These are phyloP conservation scores for Gracilariopsis chorda DNA, from an alignment of 23 red algal genomes.

Conservation along the genomic window DNA sequence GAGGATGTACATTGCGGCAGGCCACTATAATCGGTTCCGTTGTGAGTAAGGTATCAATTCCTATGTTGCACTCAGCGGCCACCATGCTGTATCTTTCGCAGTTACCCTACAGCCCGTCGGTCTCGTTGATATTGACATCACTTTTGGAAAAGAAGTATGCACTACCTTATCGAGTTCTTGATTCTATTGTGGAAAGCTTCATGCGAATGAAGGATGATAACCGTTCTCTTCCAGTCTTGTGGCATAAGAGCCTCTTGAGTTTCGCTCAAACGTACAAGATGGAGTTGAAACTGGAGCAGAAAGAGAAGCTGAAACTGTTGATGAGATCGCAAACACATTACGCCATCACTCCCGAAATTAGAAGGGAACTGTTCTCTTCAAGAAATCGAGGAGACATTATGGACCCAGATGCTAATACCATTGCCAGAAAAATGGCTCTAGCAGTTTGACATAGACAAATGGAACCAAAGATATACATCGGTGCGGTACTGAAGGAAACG, in stretches of 20 bases:
- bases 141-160: constrained; percentile 96
- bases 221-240: constrained; percentile 73
- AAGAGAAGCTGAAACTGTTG: constrained; percentile 72
- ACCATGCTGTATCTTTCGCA: constrained; percentile 77
- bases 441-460: background rate
- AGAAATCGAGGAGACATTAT: constrained; percentile 58
- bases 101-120: constrained; percentile 69
- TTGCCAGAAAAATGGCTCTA: constrained; percentile 58
- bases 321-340: constrained; percentile 79
- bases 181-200: constrained; percentile 84
- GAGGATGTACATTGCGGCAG: constrained; percentile 77
- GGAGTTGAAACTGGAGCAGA: constrained; percentile 77
- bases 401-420: constrained; percentile 76
- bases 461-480: too few relatives aligned
- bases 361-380: constrained; percentile 82
- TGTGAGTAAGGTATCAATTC: constrained; percentile 76
- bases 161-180: constrained; percentile 88
- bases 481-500: too few relatives aligned
- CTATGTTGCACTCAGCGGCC: constrained; percentile 94
- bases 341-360: constrained; percentile 85
- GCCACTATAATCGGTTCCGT: constrained; percentile 90
- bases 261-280: constrained; percentile 86
- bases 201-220: constrained; percentile 45
- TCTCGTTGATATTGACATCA: constrained; percentile 77
- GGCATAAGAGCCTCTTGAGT: constrained; percentile 81